A percentile compares a stretch with the other conserved stretches of the same genome.
Conservation (phyloP, 805 yeast genomes). For the Cyberlindnera misumaiensis region DNA sequence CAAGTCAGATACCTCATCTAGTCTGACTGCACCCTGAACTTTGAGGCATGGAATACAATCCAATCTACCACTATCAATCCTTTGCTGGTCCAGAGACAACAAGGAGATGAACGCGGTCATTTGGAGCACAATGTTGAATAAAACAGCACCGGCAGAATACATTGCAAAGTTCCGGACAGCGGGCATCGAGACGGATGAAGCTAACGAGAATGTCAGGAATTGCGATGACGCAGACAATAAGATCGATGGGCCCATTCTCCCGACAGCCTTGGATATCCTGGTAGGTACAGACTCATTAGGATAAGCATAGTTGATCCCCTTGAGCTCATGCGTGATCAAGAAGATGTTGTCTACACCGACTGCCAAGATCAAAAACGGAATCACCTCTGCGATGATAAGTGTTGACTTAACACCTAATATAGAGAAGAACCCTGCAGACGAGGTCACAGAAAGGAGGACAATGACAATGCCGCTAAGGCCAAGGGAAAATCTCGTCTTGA, state of each 20-base stretch:
- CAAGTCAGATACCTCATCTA: conserved; percentile 20
- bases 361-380: conserved; percentile 87
- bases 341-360: conserved; percentile 96
- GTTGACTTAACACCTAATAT: conserved; percentile 78
- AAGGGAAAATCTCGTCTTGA: conserved; percentile 58
- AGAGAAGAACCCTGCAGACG: conserved; percentile 80
- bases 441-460: conserved; percentile 70
- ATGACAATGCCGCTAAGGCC: conserved; percentile 83
- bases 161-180: conserved; percentile 92
- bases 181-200: conserved; percentile 85
- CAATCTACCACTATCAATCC: conserved; percentile 51
- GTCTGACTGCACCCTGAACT: conserved; percentile 9
- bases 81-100: conserved; percentile 55
- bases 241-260: conserved; percentile 82
- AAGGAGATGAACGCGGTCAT: conserved; percentile 75
- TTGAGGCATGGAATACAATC: conserved; percentile 58
- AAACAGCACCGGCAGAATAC: conserved; percentile 81
- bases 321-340: conserved; percentile 73
- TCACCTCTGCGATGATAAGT: conserved; percentile 90
- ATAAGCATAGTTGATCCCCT: conserved; percentile 40
- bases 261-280: conserved; percentile 58
- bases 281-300: conserved; percentile 46
- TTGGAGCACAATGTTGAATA: conserved; percentile 71
- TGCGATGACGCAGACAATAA: conserved; percentile 72
- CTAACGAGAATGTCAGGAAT: conserved; percentile 69